Evolutionary conservation across 805 yeast species (phyloP).

Genomic region (Yamadazyma phyllophila): DNA sequence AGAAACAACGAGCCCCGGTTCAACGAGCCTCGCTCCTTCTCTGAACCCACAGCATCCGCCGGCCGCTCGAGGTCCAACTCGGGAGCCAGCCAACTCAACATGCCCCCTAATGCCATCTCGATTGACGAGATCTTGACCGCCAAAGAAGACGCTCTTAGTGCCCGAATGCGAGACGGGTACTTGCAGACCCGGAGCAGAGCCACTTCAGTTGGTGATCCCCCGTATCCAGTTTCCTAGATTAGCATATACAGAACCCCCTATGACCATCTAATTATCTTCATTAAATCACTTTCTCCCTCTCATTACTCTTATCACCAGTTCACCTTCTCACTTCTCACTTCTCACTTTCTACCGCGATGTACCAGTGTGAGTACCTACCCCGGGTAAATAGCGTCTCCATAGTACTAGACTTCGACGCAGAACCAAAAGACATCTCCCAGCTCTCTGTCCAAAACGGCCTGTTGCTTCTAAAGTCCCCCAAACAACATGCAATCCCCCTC

Average conservation of each 20-base stretch:
- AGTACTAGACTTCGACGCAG: conserved; percentile 12
- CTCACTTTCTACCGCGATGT: too few species aligned
- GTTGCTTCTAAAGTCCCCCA: neutral
- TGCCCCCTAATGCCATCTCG: conserved; percentile 8
- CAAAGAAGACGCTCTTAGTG: neutral
- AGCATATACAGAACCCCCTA: neutral
- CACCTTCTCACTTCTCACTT: too few species aligned
- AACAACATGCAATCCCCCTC: neutral
- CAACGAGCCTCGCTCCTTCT: neutral
- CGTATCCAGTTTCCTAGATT: conserved; percentile 7
- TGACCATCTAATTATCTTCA: too few species aligned
- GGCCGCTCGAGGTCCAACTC: conserved; percentile 13
- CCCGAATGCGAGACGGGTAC: neutral
- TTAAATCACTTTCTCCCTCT: too few species aligned
- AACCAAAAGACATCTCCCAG: conserved; percentile 9
- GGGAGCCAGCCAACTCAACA: conserved; percentile 4
- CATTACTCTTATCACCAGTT: too few species aligned
- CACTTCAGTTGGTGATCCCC: conserved; percentile 8
- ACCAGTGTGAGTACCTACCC: conserved; percentile 23
- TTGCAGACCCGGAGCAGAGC: conserved; percentile 7
- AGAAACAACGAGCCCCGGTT: neutral
- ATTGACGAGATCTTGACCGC: conserved; percentile 10
- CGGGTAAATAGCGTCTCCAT: conserved; percentile 19
- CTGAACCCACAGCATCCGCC: neutral
- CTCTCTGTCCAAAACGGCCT: neutral